phyloP scores from a whole-genome alignment of 2,329 filamentous ascomycete species.

The Pseudodiploospora longispora region DNA sequence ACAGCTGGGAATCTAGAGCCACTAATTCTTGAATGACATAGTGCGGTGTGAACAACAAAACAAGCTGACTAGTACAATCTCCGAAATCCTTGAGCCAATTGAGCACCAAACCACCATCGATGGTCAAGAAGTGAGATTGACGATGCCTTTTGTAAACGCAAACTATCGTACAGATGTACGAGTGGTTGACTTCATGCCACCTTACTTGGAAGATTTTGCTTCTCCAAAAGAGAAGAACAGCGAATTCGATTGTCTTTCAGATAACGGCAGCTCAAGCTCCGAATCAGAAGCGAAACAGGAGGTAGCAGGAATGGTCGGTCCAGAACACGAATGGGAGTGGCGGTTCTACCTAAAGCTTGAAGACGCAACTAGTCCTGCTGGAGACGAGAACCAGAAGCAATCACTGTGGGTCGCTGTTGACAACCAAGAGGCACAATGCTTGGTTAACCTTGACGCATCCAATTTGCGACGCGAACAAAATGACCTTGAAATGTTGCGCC shows the following conservation, averaged over 20 bases:
- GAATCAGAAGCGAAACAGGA: neutral
- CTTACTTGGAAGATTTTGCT: conserved; percentile 63
- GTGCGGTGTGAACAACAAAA: conserved; percentile 39
- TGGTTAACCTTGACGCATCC: conserved; percentile 39
- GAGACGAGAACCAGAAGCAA: conserved; percentile 28
- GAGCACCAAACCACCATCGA: conserved; percentile 36
- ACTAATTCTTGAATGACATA: conserved; percentile 10
- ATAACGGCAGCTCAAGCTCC: conserved; percentile 22
- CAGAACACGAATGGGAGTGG: conserved; percentile 62
- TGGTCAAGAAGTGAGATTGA: conserved; percentile 24
- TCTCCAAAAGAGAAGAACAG: conserved; percentile 30
- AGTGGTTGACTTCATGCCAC: conserved; percentile 75
- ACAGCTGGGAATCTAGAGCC: no score
- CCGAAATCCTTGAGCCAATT: conserved; percentile 31
- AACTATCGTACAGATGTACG: conserved; percentile 63
- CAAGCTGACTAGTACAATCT: conserved; percentile 26
- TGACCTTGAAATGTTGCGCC: conserved; percentile 47
- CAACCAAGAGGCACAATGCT: conserved; percentile 42
- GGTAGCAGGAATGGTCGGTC: neutral
- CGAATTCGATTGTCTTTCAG: conserved; percentile 44
- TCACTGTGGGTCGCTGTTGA: conserved; percentile 63
- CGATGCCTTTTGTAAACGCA: conserved; percentile 66
- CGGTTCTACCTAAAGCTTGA: conserved; percentile 72
- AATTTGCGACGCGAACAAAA: conserved; percentile 46
- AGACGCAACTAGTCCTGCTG: conserved; percentile 41